Percentiles rank a stretch among this genome's conserved stretches.
Evolutionary conservation across 768 basidiomycete species (phyloP).

Genomic region (Phaeolepiota aurea): DNA sequence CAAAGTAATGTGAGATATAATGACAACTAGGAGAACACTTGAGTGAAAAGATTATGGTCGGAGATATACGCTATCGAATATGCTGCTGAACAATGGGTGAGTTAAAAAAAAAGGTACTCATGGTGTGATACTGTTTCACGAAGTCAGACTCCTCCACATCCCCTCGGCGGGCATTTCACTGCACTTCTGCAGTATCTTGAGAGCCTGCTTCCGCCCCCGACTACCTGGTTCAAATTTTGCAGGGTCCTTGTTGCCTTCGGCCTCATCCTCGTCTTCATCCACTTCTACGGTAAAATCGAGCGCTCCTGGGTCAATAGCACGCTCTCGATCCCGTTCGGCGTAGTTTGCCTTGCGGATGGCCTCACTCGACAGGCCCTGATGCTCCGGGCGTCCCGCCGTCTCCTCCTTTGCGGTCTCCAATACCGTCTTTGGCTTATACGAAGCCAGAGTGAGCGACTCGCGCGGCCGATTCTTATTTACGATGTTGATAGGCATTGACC

Average conservation of each 20-base stretch:
- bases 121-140: too few relatives aligned
- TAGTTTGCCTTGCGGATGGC: conserved; percentile 55
- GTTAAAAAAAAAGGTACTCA: too few relatives aligned
- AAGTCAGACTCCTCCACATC: conserved; percentile 78
- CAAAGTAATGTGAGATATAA: too few relatives aligned
- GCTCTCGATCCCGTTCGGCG: conserved; percentile 58
- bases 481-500: conserved; percentile 63
- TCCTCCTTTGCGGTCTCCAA: conserved; percentile 27
- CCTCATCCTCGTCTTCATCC: conserved; percentile 22
- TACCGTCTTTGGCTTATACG: conserved; percentile 46
- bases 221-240: conserved; percentile 21
- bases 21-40: too few relatives aligned
- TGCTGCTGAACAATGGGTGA: too few relatives aligned
- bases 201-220: conserved; percentile 49
- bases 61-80: too few relatives aligned
- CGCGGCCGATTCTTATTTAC: conserved; percentile 22
- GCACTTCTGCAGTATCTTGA: conserved; percentile 63
- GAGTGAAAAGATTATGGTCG: too few relatives aligned
- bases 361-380: conserved; percentile 30
- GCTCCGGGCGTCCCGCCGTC: conserved; percentile 16
- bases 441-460: conserved; percentile 40
- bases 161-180: conserved; percentile 61
- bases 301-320: conserved; percentile 61
- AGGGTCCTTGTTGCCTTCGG: conserved; percentile 12
- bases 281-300: conserved; percentile 50